Evolutionary conservation across 108 stramenopile genomes (phyloP).

Genomic region (Skeletonema tropicum): DNA sequence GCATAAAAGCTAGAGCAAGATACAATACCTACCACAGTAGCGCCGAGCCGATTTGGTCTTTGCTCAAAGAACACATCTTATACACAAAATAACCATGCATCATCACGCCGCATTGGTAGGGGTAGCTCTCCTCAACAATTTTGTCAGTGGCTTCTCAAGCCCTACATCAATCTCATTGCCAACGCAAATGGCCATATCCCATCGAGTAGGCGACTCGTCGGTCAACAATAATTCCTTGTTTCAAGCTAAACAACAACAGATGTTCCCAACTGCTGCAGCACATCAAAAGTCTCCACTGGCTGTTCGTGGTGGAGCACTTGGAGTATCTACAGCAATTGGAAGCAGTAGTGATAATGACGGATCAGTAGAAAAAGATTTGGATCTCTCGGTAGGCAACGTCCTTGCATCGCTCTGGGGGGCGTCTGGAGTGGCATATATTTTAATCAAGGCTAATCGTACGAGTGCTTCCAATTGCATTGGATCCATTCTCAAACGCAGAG

Average conservation of each 20-base stretch:
- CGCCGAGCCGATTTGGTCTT: no score
- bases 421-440: conserved; percentile 83
- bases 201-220: neutral
- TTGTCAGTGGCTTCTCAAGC: conserved; percentile 37
- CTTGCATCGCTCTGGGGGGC: conserved; percentile 84
- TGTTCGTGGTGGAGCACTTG: conserved; percentile 22
- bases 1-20: no score
- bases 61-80: neutral
- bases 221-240: neutral
- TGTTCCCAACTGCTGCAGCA: neutral
- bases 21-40: no score
- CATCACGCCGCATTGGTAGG: conserved; percentile 24
- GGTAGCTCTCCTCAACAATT: conserved; percentile 35
- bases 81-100: neutral
- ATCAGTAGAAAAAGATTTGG: conserved; percentile 24
- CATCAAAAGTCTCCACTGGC: neutral
- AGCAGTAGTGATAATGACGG: neutral
- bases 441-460: conserved; percentile 87
- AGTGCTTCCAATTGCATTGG: conserved; percentile 91
- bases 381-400: conserved; percentile 35
- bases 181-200: neutral
- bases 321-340: neutral
- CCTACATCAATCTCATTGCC: conserved; percentile 18
- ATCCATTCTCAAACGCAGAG: conserved; percentile 69
- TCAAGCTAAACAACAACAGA: neutral